Percentiles rank a stretch among this genome's conserved stretches.
Evolutionary conservation across 257 asterid species (phyloP).

Genomic region (Gentiana dahurica): DNA sequence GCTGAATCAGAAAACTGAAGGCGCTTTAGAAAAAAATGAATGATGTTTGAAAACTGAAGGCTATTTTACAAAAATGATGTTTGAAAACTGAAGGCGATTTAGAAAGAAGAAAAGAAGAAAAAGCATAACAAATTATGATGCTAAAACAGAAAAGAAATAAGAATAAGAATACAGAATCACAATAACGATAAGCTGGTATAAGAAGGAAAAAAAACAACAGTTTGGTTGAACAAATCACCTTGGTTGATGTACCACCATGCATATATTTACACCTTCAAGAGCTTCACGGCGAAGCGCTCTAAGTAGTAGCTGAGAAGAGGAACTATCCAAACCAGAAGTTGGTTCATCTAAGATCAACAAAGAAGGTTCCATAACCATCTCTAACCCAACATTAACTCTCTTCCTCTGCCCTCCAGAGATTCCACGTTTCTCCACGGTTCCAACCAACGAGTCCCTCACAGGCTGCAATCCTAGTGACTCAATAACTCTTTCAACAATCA

Average conservation of each 20-base stretch:
- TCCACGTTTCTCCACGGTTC: conserved; percentile 96
- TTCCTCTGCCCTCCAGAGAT: conserved; percentile 98
- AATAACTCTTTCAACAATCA: conserved; percentile 84
- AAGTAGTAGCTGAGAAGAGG: conserved; percentile 80
- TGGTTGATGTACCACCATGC: conserved; percentile 99
- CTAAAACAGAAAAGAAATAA: not conserved
- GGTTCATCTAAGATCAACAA: conserved; percentile 95
- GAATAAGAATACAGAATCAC: not conserved
- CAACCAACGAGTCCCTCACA: conserved; percentile 89
- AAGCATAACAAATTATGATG: too few species aligned
- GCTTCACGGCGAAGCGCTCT: conserved; percentile 99
- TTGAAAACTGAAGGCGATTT: not conserved
- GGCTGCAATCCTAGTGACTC: conserved; percentile 88
- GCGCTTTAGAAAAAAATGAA: conserved; percentile 5
- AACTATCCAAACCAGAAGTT: conserved; percentile 97
- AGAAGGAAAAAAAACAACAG: conserved; percentile 1
- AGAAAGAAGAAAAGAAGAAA: too few species aligned
- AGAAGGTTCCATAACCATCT: conserved; percentile 99
- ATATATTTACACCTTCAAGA: conserved; percentile 93
- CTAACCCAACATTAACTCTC: conserved; percentile 94
- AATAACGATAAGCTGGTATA: not conserved
- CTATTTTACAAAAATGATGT: too few species aligned
- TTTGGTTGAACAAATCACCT: conserved; percentile 33
- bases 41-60: not conserved
- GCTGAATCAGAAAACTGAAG: conserved; percentile 38